Percentiles rank a stretch among this genome's conserved stretches.
Conservation (phyloP, 495 filamentous ascomycete species). For the Aspergillus panamensis region DNA sequence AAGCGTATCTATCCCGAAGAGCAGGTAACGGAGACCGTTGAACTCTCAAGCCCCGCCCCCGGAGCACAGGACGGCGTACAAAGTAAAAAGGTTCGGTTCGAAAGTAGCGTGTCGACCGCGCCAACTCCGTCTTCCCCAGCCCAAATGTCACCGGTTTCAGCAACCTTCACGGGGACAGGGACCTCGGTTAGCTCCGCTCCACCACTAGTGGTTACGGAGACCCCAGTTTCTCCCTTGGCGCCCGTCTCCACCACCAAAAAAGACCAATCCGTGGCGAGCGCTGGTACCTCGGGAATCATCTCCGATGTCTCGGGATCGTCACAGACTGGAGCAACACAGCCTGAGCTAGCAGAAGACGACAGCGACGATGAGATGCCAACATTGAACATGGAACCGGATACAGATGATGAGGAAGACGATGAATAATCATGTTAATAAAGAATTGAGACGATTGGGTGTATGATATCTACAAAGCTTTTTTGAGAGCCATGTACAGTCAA, state of each 20-base stretch:
- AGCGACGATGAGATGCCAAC: constrained; percentile 50
- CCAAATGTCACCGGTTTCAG: constrained; percentile 11
- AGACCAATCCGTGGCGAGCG: neutral
- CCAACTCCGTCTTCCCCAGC: constrained; percentile 2
- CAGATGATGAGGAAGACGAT: constrained; percentile 42
- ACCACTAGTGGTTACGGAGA: neutral
- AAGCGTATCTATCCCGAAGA: constrained; percentile 39
- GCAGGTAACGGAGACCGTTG: constrained; percentile 9
- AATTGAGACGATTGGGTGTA: neutral
- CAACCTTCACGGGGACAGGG: constrained; percentile 15
- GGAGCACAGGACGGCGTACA: constrained; percentile 19
- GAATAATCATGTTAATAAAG: constrained; percentile 11
- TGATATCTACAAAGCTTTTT: neutral
- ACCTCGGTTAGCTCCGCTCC: constrained; percentile 17
- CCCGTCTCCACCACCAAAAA: neutral
- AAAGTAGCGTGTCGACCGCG: constrained; percentile 13
- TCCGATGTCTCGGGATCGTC: neutral
- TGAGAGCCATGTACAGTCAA: neutral
- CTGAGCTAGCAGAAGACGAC: constrained; percentile 31
- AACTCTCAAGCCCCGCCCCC: neutral
- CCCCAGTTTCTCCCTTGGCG: neutral
- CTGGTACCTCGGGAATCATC: neutral
- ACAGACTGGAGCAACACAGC: constrained; percentile 11
- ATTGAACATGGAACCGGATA: constrained; percentile 46
- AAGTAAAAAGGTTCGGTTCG: constrained; percentile 36